phyloP scores from a whole-genome alignment of 192 early-diverging fungal species.

The Coemansia sp. region DNA sequence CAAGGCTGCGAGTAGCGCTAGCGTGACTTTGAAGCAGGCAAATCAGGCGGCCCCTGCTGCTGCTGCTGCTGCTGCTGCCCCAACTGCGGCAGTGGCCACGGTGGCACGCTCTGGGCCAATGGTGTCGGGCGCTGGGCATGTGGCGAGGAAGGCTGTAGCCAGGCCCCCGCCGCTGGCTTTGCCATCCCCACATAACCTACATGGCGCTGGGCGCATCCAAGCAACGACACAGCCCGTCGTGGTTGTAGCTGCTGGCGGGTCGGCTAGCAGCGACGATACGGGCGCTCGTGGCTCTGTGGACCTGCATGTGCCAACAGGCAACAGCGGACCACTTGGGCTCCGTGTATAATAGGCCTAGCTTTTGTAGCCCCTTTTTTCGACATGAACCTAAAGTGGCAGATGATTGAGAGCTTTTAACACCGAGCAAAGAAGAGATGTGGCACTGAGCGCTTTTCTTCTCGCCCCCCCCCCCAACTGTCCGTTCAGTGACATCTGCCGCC shows the following conservation, averaged over 20 bases:
- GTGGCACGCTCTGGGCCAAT: neutral
- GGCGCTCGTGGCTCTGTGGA: conserved; percentile 20
- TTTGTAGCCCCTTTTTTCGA: neutral
- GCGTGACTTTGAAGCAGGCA: neutral
- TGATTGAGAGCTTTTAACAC: neutral
- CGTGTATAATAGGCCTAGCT: conserved; percentile 9
- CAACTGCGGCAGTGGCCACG: neutral
- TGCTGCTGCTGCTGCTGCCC: neutral
- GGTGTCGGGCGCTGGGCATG: neutral
- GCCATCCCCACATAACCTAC: neutral
- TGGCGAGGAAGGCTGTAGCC: neutral
- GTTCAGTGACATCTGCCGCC: too few species aligned
- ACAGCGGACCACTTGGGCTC: conserved; percentile 32
- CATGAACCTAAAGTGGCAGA: neutral
- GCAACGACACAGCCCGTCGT: neutral
- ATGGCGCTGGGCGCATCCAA: neutral
- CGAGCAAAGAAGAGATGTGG: neutral
- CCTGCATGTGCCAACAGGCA: conserved; percentile 40
- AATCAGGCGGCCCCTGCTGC: neutral
- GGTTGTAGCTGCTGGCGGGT: neutral
- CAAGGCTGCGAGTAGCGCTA: neutral
- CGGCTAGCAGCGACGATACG: conserved; percentile 8
- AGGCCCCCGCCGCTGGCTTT: conserved; percentile 1
- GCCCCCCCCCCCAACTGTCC: too few species aligned
- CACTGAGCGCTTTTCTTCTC: neutral